Percentiles rank a stretch among this genome's conserved stretches.
phyloP scores from a whole-genome alignment of 768 basidiomycete genomes.

The Trametes coccinea region DNA sequence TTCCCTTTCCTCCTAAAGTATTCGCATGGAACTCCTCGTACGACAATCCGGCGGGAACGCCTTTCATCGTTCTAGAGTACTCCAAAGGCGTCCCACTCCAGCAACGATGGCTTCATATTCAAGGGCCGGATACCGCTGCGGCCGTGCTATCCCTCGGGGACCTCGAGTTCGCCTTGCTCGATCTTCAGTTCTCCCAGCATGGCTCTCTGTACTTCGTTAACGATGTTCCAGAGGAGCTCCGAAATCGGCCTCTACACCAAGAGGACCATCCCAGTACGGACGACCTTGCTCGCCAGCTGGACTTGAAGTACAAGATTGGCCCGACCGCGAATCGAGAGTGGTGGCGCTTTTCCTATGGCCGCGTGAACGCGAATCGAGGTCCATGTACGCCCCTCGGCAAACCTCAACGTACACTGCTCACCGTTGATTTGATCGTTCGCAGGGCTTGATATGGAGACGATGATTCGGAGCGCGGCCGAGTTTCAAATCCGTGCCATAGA shows the following conservation, averaged over 20 bases:
- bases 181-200: neutral
- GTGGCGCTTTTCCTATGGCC: slow-evolving; percentile 2
- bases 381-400: neutral
- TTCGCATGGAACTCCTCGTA: slow-evolving; percentile 1
- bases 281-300: neutral
- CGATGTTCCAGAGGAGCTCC: neutral
- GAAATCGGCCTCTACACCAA: neutral
- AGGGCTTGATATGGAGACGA: slow-evolving; percentile 14
- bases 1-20: slow-evolving; percentile 6
- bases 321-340: slow-evolving; percentile 5
- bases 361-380: neutral
- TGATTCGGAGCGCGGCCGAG: slow-evolving; percentile 8
- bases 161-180: neutral
- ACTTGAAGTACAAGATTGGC: neutral
- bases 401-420: neutral
- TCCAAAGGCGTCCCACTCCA: neutral
- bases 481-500: slow-evolving; percentile 3
- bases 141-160: neutral
- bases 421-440: neutral
- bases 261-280: neutral
- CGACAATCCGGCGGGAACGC: slow-evolving; percentile 1
- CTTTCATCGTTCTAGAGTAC: slow-evolving; percentile 3
- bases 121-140: neutral
- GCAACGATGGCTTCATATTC: neutral
- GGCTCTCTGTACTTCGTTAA: slow-evolving; percentile 5